Conservation (phyloP, 176 grass and related monocot species). For the Phragmites australis region DNA sequence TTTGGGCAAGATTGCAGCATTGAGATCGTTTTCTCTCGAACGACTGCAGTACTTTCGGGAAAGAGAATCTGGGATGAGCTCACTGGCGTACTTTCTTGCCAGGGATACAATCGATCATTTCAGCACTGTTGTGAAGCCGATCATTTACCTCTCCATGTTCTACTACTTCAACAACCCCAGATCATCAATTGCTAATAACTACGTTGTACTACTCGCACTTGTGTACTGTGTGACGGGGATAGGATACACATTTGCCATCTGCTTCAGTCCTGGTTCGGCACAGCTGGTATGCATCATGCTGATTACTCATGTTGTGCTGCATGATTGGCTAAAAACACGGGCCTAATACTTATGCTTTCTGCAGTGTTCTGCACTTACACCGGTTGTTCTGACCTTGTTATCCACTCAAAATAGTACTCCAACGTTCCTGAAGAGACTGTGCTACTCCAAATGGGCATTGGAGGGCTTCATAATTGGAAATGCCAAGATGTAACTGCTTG, state of each 20-base stretch:
- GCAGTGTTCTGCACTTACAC: conserved; percentile 79
- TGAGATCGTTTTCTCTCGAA: conserved; percentile 78
- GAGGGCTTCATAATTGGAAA: conserved; percentile 84
- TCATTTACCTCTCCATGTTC: conserved; percentile 91
- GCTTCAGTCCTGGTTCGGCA: conserved; percentile 72
- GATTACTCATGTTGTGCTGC: neutral
- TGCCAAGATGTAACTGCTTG: conserved; percentile 52
- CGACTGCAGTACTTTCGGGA: conserved; percentile 71
- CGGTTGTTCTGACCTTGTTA: conserved; percentile 73
- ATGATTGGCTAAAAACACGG: neutral
- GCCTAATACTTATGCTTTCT: conserved; percentile 9
- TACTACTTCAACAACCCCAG: conserved; percentile 91
- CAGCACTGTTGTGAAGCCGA: conserved; percentile 69
- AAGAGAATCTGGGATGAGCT: conserved; percentile 81
- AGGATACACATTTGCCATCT: conserved; percentile 81
- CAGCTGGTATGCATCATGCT: conserved; percentile 53
- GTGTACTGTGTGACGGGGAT: conserved; percentile 87
- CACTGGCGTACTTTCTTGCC: conserved; percentile 74
- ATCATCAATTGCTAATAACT: conserved; percentile 60
- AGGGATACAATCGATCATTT: conserved; percentile 87
- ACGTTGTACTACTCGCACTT: conserved; percentile 64
- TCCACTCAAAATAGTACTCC: conserved; percentile 62
- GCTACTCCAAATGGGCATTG: conserved; percentile 85
- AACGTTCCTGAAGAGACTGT: conserved; percentile 48
- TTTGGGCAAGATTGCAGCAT: conserved; percentile 74